Evolutionary conservation across 169 alveolate species (phyloP), one percentile per base, ranked within the genome.

Genomic region (Fabrea salina): DNA sequence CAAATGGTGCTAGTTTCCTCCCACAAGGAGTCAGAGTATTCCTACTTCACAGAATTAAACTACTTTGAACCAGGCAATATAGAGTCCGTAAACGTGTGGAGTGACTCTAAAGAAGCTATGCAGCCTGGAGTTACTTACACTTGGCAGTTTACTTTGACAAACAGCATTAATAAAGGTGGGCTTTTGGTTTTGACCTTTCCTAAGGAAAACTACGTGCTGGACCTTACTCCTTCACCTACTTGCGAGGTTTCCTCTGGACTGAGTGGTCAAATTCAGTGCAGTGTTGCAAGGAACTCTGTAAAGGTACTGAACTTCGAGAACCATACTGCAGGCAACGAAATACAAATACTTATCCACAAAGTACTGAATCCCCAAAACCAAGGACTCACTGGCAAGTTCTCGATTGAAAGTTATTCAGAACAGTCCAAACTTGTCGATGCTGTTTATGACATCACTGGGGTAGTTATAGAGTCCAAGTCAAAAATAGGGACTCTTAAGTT

Each of bases 251-350:
- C 61, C 7, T 19, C 32, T 1, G 57, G 16, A 8, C 66, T 68
- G 13, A 43, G 16, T n/a, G 11, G 44, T 47, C 50, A 30, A 13
- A n/a, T 68, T 22, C 7, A 16, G 11, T 68, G 78, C 4, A 22
- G 35, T 25, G 30, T 68, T 43, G 11, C 1, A 40, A 64, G 57
- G 1, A 68, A 16, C 19, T 41, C 44, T 41, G n/a, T 68, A 43
- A 37, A n/a, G 19, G 30, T 68, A 19, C 11, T 13, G 30, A n/a
- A n/a, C 11, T 68, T 68, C 32, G 35, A n/a, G n/a, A 27, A 16
- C 35, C 44, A 68, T 43, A 68, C 59, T n/a, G 78, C 44, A 8
- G 78, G 78, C 27, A 30, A 43, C n/a, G 78, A 68, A 44, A 44
- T 68, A 43, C n/a, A n/a, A 1, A 30, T 68, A 11, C 2, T 7